Base-by-base conservation (phyloP, 2,329 filamentous ascomycete genomes). In the Cordyceps javanica region DNA sequence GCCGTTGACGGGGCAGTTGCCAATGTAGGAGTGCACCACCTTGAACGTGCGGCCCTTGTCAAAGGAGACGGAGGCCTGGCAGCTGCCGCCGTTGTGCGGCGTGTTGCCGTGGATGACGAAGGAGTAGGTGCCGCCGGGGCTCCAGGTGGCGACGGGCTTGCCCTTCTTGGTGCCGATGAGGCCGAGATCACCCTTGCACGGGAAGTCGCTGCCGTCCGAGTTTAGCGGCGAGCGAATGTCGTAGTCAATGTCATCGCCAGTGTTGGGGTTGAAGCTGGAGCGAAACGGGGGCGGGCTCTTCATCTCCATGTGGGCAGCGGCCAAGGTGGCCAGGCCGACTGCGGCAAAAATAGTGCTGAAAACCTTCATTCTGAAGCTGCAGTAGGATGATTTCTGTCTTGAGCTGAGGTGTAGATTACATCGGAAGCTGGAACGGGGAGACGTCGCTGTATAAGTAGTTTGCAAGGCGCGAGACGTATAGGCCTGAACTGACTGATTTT, bases 51-150 rank as follows among this genome's bases (percentile, higher is more conserved):
- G 67, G 6, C 82, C 83, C n/a, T 77, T 72, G 66, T 88, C 82
- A 62, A 83, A 82, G 2, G 82, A 86, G 9, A 88, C 68, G 0
- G 82, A 77, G 9, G 86, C 72, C 65, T 88, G 85, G 63, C 85
- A 88, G 5, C 82, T 86, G 7, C 85, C 85, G 3, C 85, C 83
- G 7, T 71, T 70, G 65, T 85, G 82, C 9, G 68, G 70, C 2
- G 77, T 74, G n/a, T 73, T 74, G 3, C 85, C 85, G 21, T 71
- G 69, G n/a, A 87, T 64, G 16, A 74, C 76, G 64, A 86, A 71
- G 23, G 76, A 73, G 65, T 85, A 83, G 13, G 70, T 72, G 19
- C 73, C 69, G 6, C 85, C 84, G 3, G 80, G 75, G 6, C 68
- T 62, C 67, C 84, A 86, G 1, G 72, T 78, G 2, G 75, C 77